phyloP scores from a whole-genome alignment of 352 stramenopile species.

The Globisporangium recalcitrans region DNA sequence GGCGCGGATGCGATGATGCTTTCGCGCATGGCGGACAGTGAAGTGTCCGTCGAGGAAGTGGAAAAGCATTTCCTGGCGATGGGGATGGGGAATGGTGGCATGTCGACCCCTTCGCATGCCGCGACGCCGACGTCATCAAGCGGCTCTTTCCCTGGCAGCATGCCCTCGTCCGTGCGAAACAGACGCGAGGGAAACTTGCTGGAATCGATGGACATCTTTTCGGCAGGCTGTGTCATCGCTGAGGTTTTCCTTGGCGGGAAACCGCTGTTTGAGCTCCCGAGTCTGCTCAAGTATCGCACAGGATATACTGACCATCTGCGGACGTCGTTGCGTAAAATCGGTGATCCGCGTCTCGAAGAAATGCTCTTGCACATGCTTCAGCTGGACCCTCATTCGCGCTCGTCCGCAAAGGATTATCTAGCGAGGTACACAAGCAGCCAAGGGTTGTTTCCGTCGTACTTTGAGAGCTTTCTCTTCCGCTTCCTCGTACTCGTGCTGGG shows the following conservation, averaged over 20 bases:
- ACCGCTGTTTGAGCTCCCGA: conserved; percentile 91
- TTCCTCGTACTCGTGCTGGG: conserved; percentile 86
- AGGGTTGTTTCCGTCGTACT: conserved; percentile 78
- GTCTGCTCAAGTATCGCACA: conserved; percentile 85
- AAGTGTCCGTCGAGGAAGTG: conserved; percentile 62
- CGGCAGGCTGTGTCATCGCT: conserved; percentile 95
- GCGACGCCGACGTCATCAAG: conserved; percentile 24
- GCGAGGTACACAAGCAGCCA: conserved; percentile 68
- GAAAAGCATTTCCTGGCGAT: conserved; percentile 72
- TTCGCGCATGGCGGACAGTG: conserved; percentile 66
- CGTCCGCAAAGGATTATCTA: conserved; percentile 88
- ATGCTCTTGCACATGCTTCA: conserved; percentile 93
- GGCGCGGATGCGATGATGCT: conserved; percentile 62
- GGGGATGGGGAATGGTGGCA: conserved; percentile 23
- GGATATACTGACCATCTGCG: conserved; percentile 66
- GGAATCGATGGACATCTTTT: conserved; percentile 98
- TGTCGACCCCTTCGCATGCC: conserved; percentile 18
- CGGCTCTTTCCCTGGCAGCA: conserved; percentile 9
- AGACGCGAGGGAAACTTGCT: conserved; percentile 60
- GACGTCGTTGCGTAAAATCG: conserved; percentile 90
- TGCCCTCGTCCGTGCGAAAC: conserved; percentile 22
- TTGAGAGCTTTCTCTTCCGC: conserved; percentile 85
- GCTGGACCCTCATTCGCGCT: conserved; percentile 81
- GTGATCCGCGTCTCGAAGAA: conserved; percentile 85
- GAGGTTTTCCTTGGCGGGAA: conserved; percentile 96